phyloP scores from a whole-genome alignment of 2,329 filamentous ascomycete genomes.

The Fusarium fujikuroi region DNA sequence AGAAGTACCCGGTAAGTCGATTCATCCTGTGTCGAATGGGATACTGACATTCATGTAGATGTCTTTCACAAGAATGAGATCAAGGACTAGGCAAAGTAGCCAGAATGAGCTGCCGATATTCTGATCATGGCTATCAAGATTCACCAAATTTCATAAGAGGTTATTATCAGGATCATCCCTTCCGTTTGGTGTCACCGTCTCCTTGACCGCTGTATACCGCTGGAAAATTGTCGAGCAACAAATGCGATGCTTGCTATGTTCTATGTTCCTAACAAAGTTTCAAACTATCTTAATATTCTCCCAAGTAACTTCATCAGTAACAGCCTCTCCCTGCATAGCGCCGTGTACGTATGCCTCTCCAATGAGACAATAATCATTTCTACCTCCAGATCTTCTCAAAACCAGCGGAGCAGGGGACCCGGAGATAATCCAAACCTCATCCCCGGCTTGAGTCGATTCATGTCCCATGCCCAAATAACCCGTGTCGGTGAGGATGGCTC shows the following conservation, averaged over 20 bases:
- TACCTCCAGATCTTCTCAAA: accelerated
- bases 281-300: neutral
- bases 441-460: neutral
- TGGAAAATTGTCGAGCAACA: accelerated
- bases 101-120: neutral
- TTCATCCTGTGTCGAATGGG: accelerated
- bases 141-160: too few relatives aligned
- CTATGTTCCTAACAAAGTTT: accelerated
- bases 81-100: neutral
- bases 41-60: neutral
- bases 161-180: too few relatives aligned
- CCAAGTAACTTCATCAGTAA: neutral
- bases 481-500: neutral
- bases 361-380: neutral
- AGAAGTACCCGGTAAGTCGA: slow-evolving; percentile 28
- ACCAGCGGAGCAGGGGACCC: neutral
- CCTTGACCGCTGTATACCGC: too few relatives aligned
- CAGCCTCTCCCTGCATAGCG: neutral
- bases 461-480: neutral
- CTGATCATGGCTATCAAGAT: too few relatives aligned
- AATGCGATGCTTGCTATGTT: accelerated
- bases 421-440: slow-evolving; percentile 1
- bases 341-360: neutral
- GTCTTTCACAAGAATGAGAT: slow-evolving; percentile 25
- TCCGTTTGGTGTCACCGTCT: too few relatives aligned